A percentile compares a stretch with the other conserved stretches of the same genome.
These are phyloP conservation scores for Clausena lansium DNA, from an alignment of 345 rosid species.

Conservation along the genomic window DNA sequence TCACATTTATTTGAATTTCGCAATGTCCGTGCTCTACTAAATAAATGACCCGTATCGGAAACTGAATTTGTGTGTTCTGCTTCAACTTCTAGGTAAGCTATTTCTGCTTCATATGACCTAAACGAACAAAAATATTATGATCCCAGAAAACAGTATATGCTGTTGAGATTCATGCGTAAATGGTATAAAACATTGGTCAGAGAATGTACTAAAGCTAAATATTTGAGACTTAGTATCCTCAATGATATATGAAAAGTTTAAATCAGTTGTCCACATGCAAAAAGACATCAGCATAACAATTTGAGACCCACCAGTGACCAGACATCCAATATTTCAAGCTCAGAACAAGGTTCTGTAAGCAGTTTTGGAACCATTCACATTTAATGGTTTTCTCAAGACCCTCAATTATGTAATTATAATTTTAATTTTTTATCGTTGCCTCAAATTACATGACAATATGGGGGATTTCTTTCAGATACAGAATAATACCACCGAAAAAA, in stretches of 20 bases:
- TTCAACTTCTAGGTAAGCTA: slow-evolving; percentile 60
- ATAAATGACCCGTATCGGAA: slow-evolving; percentile 26
- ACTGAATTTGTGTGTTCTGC: slow-evolving; percentile 37
- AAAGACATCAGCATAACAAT: not conserved
- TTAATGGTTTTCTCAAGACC: not conserved
- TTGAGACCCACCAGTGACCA: not conserved
- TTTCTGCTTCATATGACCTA: slow-evolving; percentile 87
- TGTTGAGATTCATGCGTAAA: not conserved
- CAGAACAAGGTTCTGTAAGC: not conserved
- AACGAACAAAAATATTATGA: slow-evolving; percentile 1
- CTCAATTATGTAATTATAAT: not conserved
- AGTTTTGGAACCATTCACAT: not conserved
- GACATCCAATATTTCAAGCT: not conserved
- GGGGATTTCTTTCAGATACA: not conserved
- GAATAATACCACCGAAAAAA: not conserved
- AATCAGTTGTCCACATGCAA: not conserved
- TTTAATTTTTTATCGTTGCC: not conserved
- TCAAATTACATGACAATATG: not conserved
- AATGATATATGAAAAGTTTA: not conserved
- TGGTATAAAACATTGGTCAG: not conserved
- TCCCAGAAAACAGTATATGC: not conserved
- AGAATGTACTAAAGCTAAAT: not conserved
- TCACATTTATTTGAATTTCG: slow-evolving; percentile 45
- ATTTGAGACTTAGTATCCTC: not conserved
- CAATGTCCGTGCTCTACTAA: slow-evolving; percentile 33